Evolutionary conservation across 2,329 filamentous ascomycete genomes (phyloP).

Genomic region (Penicillium italicum): DNA sequence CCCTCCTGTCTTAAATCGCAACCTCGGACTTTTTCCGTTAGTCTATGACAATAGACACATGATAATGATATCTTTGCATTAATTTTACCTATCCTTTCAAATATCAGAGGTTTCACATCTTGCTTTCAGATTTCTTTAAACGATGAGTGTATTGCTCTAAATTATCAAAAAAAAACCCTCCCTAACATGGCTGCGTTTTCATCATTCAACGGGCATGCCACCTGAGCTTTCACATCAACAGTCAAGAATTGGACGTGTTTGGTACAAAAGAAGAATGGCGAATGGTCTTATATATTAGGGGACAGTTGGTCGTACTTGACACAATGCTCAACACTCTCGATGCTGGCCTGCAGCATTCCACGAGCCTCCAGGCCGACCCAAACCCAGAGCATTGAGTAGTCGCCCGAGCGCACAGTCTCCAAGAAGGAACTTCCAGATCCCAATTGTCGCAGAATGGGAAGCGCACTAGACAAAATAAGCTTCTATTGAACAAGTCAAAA

Average conservation of each 20-base stretch:
- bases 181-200: neutral
- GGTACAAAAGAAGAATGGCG: conserved; percentile 1
- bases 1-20: conserved; percentile 10
- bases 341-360: conserved; percentile 81
- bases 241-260: conserved; percentile 1
- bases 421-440: conserved; percentile 58
- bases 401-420: conserved; percentile 65
- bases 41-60: conserved; percentile 7
- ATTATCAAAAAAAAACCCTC: neutral
- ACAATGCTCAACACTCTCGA: conserved; percentile 83
- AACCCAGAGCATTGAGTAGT: conserved; percentile 81
- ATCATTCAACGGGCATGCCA: conserved; percentile 4
- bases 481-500: neutral
- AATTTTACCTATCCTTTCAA: neutral
- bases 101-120: neutral
- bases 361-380: conserved; percentile 90
- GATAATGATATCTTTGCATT: conserved; percentile 10
- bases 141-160: neutral
- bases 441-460: conserved; percentile 86
- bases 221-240: conserved; percentile 3
- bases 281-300: conserved; percentile 65
- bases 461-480: conserved; percentile 55
- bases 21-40: neutral
- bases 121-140: neutral
- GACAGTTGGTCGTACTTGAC: conserved; percentile 88